These are phyloP conservation scores for Casuarina equisetifolia DNA, from an alignment of 306 rosid genomes.

Conservation along the genomic window DNA sequence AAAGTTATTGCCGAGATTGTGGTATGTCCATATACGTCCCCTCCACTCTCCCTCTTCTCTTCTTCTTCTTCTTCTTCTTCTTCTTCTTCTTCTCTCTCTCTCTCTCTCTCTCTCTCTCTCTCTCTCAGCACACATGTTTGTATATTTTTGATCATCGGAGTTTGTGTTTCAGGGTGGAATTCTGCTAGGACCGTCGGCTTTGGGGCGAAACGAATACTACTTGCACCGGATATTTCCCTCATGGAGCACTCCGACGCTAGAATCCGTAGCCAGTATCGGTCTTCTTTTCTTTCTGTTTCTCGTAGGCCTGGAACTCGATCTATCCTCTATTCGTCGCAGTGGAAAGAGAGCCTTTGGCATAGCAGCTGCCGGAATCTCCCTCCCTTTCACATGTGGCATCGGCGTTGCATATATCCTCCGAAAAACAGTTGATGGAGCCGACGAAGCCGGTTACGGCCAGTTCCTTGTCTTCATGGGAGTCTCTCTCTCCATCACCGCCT, in stretches of 20 bases:
- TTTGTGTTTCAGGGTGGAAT: conserved; percentile 67
- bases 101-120: too few relatives aligned
- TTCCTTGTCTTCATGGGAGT: conserved; percentile 86
- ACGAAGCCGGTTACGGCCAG: conserved; percentile 53
- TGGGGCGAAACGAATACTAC: conserved; percentile 58
- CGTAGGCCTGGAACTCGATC: conserved; percentile 71
- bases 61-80: not conserved
- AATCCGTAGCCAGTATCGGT: conserved; percentile 78
- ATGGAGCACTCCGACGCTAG: conserved; percentile 72
- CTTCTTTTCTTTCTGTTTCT: conserved; percentile 75
- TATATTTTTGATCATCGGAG: not conserved
- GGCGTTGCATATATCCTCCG: conserved; percentile 73
- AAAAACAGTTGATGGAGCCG: conserved; percentile 55
- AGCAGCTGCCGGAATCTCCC: conserved; percentile 67
- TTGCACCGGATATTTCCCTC: conserved; percentile 54
- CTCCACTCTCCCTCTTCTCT: too few relatives aligned
- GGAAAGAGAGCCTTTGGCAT: conserved; percentile 55
- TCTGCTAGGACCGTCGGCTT: conserved; percentile 71
- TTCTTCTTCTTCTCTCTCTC: too few relatives aligned
- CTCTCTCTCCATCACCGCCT: conserved; percentile 83
- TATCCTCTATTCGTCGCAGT: conserved; percentile 62
- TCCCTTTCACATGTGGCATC: conserved; percentile 68
- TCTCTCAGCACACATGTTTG: not conserved
- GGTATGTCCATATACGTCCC: conserved; percentile 26
- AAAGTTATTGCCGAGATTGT: conserved; percentile 82